These are phyloP conservation scores for Aechmea fasciata DNA, from an alignment of 176 grass and related monocot genomes.

Conservation along the genomic window DNA sequence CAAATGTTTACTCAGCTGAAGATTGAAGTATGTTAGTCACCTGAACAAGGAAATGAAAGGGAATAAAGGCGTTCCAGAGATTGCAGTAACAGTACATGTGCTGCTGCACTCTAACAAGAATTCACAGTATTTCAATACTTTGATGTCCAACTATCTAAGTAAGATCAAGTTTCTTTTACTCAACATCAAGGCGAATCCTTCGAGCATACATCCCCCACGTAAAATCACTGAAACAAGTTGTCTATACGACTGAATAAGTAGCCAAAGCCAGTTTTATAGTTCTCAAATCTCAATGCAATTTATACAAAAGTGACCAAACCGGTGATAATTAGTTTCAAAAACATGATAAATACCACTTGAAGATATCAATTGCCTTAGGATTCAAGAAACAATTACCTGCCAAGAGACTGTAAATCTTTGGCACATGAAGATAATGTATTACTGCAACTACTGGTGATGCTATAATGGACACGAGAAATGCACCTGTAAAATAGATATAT, in stretches of 20 bases:
- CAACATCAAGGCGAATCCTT: no score
- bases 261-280: not conserved
- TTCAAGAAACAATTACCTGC: conserved; percentile 39
- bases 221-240: not conserved
- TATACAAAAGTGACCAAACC: not conserved
- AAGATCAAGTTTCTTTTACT: no score
- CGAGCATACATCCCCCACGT: not conserved
- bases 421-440: conserved; percentile 36
- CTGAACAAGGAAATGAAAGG: not conserved
- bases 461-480: conserved; percentile 49
- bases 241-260: not conserved
- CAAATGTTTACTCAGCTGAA: no score
- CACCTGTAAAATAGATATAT: conserved; percentile 45
- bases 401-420: conserved; percentile 76
- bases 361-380: not conserved
- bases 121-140: no score
- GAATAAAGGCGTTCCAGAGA: no score
- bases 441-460: conserved; percentile 49
- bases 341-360: not conserved
- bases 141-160: no score
- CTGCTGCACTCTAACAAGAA: no score
- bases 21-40: not conserved
- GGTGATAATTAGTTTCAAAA: not conserved
- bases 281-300: not conserved
- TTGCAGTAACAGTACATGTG: no score